phyloP scores from a whole-genome alignment of 306 rosid genomes.

The Glycine latifolia region DNA sequence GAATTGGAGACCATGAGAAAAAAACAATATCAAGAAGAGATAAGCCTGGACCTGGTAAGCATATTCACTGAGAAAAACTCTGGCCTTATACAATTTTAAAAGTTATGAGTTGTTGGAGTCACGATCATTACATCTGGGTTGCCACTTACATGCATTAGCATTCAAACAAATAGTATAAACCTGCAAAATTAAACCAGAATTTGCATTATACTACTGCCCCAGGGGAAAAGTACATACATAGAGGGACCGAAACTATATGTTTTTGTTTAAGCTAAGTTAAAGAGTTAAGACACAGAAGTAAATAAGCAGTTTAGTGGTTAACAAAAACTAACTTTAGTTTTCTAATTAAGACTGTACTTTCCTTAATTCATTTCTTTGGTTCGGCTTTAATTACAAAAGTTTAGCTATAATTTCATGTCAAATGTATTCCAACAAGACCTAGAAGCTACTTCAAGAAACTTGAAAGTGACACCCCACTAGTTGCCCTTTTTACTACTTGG shows the following conservation, averaged over 20 bases:
- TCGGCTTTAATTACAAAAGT: no score
- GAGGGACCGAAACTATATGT: not conserved
- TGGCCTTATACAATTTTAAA: conserved; percentile 4
- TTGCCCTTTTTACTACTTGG: no score
- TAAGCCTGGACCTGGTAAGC: not conserved
- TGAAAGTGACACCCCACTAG: no score
- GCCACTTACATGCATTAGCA: not conserved
- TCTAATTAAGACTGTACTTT: not conserved
- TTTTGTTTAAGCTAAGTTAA: not conserved
- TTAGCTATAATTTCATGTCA: no score
- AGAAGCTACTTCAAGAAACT: no score
- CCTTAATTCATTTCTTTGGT: not conserved
- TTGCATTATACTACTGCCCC: not conserved
- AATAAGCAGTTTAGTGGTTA: not conserved
- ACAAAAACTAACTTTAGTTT: not conserved
- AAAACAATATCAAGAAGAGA: not conserved
- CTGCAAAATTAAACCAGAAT: conserved; percentile 9
- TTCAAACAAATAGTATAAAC: conserved; percentile 23
- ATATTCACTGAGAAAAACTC: not conserved
- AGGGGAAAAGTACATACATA: not conserved
- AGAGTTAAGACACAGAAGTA: no score
- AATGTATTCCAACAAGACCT: no score
- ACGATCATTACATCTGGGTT: conserved; percentile 17
- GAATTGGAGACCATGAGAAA: not conserved
- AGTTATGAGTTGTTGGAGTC: conserved; percentile 31